These are phyloP conservation scores for Rhodamnia argentea DNA, from an alignment of 345 rosid species.

Conservation along the genomic window DNA sequence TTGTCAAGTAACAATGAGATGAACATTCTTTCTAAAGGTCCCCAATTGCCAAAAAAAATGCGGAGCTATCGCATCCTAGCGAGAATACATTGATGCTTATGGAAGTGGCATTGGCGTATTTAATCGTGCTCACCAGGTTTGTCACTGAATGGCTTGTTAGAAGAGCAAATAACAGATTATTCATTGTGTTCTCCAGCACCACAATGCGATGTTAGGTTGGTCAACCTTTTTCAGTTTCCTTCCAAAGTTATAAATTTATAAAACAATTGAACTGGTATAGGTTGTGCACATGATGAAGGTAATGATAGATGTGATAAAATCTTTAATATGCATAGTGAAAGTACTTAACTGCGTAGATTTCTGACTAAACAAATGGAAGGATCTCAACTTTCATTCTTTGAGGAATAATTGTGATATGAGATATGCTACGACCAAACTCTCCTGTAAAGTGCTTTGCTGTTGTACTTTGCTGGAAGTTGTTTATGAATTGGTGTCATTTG, in stretches of 20 bases:
- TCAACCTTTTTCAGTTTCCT: background rate
- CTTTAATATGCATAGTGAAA: background rate
- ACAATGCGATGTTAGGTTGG: background rate
- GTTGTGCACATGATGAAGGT: background rate
- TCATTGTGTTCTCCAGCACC: background rate
- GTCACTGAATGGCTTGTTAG: background rate
- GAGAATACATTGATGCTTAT: slow-evolving; percentile 78
- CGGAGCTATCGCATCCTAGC: slow-evolving; percentile 75
- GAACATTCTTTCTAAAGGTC: slow-evolving; percentile 25
- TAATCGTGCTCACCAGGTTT: slow-evolving; percentile 78
- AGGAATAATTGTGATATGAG: background rate
- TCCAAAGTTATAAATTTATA: background rate
- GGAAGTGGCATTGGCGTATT: slow-evolving; percentile 66
- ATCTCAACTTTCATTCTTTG: background rate
- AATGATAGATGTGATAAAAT: background rate
- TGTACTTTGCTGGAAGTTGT: background rate
- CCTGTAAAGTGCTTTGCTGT: background rate
- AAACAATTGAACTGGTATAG: background rate
- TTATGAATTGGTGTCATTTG: background rate
- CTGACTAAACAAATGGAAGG: background rate
- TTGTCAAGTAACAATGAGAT: background rate
- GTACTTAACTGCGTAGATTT: background rate
- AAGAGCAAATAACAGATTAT: background rate
- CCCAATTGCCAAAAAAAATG: slow-evolving; percentile 77
- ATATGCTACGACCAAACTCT: background rate